Conservation (phyloP, 1,139 yeast species). For the Zhuliangozyma blackwelliae region DNA sequence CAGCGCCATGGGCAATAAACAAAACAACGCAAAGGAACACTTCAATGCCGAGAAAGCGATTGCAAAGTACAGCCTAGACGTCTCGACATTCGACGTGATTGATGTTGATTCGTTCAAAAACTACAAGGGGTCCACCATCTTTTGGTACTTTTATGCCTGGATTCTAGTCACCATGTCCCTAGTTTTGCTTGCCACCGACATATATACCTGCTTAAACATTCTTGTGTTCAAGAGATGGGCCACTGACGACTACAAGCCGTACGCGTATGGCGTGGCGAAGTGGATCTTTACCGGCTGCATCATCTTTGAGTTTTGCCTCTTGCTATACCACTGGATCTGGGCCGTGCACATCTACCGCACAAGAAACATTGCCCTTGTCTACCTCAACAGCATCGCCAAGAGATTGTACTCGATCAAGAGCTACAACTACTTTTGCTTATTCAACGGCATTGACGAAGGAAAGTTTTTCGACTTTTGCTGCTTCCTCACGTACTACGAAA, state of each 20-base stretch:
- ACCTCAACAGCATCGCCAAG: slow-evolving; percentile 64
- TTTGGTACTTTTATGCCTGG: slow-evolving; percentile 52
- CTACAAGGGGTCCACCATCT: slow-evolving; percentile 47
- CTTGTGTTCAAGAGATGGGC: slow-evolving; percentile 79
- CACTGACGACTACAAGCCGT: slow-evolving; percentile 47
- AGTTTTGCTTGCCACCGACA: slow-evolving; percentile 65
- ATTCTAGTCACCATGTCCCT: slow-evolving; percentile 48
- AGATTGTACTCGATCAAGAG: slow-evolving; percentile 50
- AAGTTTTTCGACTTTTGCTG: slow-evolving; percentile 65
- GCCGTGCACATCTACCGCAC: slow-evolving; percentile 59
- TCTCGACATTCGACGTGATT: slow-evolving; percentile 41
- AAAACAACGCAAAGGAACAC: slow-evolving; percentile 5
- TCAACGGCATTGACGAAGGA: slow-evolving; percentile 64
- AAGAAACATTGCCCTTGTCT: slow-evolving; percentile 64
- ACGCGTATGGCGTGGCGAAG: slow-evolving; percentile 56
- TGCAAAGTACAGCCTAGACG: slow-evolving; percentile 32
- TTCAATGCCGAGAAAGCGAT: slow-evolving; percentile 23
- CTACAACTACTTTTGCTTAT: slow-evolving; percentile 69
- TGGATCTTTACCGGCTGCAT: slow-evolving; percentile 87
- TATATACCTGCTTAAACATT: slow-evolving; percentile 74
- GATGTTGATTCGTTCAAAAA: slow-evolving; percentile 50
- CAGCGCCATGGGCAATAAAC: neutral
- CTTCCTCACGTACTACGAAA: slow-evolving; percentile 61
- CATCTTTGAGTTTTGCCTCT: slow-evolving; percentile 60
- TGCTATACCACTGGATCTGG: slow-evolving; percentile 55